A percentile compares a stretch with the other conserved stretches of the same genome.
phyloP scores from a whole-genome alignment of 2,329 filamentous ascomycete genomes.

The Alternaria brassicicola region DNA sequence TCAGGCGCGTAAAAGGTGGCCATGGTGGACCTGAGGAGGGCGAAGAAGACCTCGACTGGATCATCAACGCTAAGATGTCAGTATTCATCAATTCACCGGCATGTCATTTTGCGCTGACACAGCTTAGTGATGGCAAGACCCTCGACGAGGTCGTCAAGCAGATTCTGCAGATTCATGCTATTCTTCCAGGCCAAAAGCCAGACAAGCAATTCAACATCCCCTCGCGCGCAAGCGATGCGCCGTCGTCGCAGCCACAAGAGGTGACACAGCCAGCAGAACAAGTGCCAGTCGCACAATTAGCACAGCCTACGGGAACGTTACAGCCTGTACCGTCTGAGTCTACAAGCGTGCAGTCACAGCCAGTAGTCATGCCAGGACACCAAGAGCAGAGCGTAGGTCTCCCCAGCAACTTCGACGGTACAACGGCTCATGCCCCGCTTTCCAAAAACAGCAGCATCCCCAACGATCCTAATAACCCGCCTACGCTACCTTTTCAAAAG shows the following conservation, averaged over 20 bases:
- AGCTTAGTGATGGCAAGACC: slow-evolving; percentile 61
- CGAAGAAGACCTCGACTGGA: slow-evolving; percentile 92
- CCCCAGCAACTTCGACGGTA: slow-evolving; percentile 59
- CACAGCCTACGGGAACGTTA: slow-evolving; percentile 7
- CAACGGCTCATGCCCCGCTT: slow-evolving; percentile 37
- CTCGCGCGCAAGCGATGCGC: slow-evolving; percentile 53
- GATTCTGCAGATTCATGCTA: slow-evolving; percentile 83
- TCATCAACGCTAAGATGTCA: slow-evolving; percentile 86
- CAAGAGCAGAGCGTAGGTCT: slow-evolving; percentile 57
- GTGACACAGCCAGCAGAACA: slow-evolving; percentile 10
- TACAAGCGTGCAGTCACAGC: slow-evolving; percentile 7
- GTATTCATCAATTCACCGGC: slow-evolving; percentile 30
- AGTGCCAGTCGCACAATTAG: slow-evolving; percentile 9
- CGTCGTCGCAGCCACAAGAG: slow-evolving; percentile 15
- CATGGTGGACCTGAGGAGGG: slow-evolving; percentile 76
- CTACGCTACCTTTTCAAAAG: slow-evolving; percentile 13
- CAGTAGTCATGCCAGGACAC: slow-evolving; percentile 11
- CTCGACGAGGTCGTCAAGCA: slow-evolving; percentile 77
- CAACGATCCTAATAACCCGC: slow-evolving; percentile 10
- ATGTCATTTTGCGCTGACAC: slow-evolving; percentile 7
- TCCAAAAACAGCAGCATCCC: slow-evolving; percentile 11
- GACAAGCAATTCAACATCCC: slow-evolving; percentile 61
- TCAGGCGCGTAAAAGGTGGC: slow-evolving; percentile 74
- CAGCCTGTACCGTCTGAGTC: slow-evolving; percentile 11
- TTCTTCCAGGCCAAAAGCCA: slow-evolving; percentile 76